Percentiles rank a stretch among this genome's conserved stretches.
phyloP scores from a whole-genome alignment of 306 rosid genomes.

The Sicyos baderoa region DNA sequence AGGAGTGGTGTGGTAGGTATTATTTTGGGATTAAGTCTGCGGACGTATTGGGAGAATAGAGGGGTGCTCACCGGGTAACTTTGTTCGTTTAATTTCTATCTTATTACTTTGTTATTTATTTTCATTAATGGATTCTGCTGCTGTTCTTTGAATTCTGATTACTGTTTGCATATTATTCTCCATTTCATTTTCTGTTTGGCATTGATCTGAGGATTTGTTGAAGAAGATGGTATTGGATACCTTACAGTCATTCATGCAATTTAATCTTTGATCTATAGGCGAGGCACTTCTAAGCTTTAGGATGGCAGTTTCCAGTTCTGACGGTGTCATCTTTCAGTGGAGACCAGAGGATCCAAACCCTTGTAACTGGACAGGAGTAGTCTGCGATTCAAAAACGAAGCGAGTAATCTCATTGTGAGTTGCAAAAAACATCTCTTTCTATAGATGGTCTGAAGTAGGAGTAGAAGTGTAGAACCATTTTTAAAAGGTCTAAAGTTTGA shows the following conservation, averaged over 20 bases:
- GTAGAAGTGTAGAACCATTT: slow-evolving; percentile 4
- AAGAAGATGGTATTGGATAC: too few species aligned
- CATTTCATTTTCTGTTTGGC: too few species aligned
- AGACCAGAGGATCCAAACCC: slow-evolving; percentile 94
- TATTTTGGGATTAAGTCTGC: too few species aligned
- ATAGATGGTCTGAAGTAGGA: neutral
- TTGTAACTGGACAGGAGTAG: slow-evolving; percentile 91
- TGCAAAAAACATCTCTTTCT: neutral
- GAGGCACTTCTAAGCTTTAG: slow-evolving; percentile 73
- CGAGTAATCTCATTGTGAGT: slow-evolving; percentile 86
- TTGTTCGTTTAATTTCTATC: too few species aligned
- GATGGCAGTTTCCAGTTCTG: slow-evolving; percentile 61
- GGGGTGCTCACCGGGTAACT: too few species aligned
- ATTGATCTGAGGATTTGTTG: too few species aligned
- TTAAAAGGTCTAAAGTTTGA: neutral
- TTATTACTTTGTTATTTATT: too few species aligned
- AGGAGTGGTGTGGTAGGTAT: too few species aligned
- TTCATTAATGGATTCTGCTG: too few species aligned
- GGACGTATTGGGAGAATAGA: too few species aligned
- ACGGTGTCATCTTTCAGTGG: slow-evolving; percentile 68
- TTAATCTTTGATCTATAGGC: slow-evolving; percentile 40
- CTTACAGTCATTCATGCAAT: neutral
- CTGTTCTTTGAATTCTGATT: too few species aligned
- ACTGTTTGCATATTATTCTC: too few species aligned
- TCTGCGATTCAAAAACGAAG: slow-evolving; percentile 67